Evolutionary conservation across 176 grass and related monocot species (phyloP).

Genomic region (Carex littledalei): DNA sequence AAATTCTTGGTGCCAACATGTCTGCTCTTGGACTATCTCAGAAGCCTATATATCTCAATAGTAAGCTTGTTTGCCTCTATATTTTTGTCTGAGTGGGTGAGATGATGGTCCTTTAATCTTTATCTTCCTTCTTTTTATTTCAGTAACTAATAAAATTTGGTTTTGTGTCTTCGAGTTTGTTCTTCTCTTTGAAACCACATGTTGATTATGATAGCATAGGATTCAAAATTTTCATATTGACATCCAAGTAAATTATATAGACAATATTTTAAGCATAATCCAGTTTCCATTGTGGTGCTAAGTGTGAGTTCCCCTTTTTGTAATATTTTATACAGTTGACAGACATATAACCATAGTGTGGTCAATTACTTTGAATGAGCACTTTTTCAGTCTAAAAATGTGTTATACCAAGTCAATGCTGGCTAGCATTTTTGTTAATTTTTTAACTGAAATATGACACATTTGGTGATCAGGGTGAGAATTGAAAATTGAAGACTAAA

Average conservation of each 20-base stretch:
- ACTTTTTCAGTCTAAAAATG: background rate
- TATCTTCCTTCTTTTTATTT: background rate
- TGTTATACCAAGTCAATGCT: slow-evolving; percentile 9
- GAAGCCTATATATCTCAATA: slow-evolving; percentile 87
- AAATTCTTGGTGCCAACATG: slow-evolving; percentile 97
- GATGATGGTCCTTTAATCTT: background rate
- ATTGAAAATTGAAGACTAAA: background rate
- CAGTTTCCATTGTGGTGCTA: background rate
- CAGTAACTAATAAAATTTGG: background rate
- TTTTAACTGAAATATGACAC: background rate
- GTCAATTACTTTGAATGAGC: background rate
- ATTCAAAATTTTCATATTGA: slow-evolving; percentile 23
- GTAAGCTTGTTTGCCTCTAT: slow-evolving; percentile 33
- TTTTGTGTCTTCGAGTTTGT: background rate
- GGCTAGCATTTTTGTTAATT: background rate
- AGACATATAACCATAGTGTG: background rate
- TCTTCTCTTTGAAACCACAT: background rate
- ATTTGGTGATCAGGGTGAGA: background rate
- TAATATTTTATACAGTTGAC: background rate
- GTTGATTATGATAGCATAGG: background rate
- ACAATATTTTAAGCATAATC: background rate
- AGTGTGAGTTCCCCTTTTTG: background rate
- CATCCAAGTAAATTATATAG: background rate
- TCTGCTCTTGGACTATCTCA: slow-evolving; percentile 97
- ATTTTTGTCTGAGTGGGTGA: background rate